Base-by-base conservation (phyloP, 352 stramenopile species). In the Lagenidium sp. region DNA sequence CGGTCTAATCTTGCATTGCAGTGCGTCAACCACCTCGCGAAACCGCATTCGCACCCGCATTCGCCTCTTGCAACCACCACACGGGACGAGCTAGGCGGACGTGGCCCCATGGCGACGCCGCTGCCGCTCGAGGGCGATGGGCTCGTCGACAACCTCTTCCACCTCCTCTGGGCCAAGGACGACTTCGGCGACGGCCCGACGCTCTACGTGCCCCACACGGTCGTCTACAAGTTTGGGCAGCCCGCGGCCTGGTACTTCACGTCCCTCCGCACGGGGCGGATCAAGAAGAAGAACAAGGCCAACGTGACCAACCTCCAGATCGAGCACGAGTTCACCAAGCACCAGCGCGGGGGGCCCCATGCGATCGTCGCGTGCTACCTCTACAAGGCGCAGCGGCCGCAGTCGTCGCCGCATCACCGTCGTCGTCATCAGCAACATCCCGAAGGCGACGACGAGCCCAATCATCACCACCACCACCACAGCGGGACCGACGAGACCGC, bases 221-320 rank as follows among this genome's bases (percentile, higher is more conserved):
- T 98, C 13, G 59, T 98, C 21, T 98, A 95, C 65, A 88, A 92
- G 28, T 95, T 89, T 41, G 76, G 76, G 4, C 84, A 97, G 57
- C 86, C 94, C 24, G 59, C 90, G 10, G 72, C 78, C 36, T 98
- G 95, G 95, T 98, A 97, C 60, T 98, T 98, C 34, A 98, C 93
- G 6, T 85, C 69, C 45, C 65, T 74, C 20, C 75, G 71, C 41
- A 76, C 62, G 15, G 75, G 73, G 44, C 82, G 83, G 8, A 84
- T 97, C 57, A 96, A 96, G 69, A 85, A 86, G 41, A 97, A 97
- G 54, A 63, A 86, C 35, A 94, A 95, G 35, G 58, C 70, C 28
- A 97, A 96, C 47, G 54, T 98, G 21, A 94, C 67, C 15, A 95
- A 96, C 37, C 53, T 78, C 3, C 76, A 90, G 44, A 98, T 98